Base-by-base conservation (phyloP, 331 rosid species). In the Quercus phellos region DNA sequence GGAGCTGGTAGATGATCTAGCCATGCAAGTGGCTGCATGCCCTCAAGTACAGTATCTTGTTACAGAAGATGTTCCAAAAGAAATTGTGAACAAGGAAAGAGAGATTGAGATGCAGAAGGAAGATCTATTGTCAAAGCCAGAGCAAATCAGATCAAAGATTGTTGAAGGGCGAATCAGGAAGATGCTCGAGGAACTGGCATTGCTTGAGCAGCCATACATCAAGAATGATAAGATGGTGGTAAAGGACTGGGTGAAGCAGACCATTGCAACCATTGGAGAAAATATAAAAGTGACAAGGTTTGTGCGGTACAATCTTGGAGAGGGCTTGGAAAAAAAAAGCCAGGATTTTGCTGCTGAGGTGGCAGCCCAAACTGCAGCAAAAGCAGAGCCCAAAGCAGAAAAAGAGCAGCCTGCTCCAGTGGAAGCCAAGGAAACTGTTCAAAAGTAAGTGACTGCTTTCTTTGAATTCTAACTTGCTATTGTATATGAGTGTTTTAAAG, bases 261-360 rank as follows among this genome's bases (percentile, higher is more conserved):
- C 93, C 54, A 88, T 94, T 83, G 94, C 98, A 73, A 90, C 96
- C 51, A 75, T 94, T 51, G 97, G 98, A 72, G 98, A 94, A 83
- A 94, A 94, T 79, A 92, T 94, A 22, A 89, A 92, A 84, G 98
- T 92, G 55, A 92, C 86, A 75, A 92, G 98, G 74, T 94, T 92
- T 79, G 94, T 92, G 67, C 84, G 93, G 78, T 94, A 79, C 87
- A 94, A 90, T 82, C 97, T 94, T 55, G 98, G 98, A 63, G 98
- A 94, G 77, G 98, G 98, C 83, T 87, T 92, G 87, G 92, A 92
- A 78, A 94, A 94, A 89, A 90, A 87, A 87, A 94, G 94, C 78
- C 96, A 92, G 81, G 96, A 92, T 82, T 94, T 94, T 83, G 97
- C 98, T 55, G 98, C 97, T 38, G 98, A 94, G 82, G 98, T 94